Conservation (phyloP, 129 eudicot species). For the Escallonia herrerae region DNA sequence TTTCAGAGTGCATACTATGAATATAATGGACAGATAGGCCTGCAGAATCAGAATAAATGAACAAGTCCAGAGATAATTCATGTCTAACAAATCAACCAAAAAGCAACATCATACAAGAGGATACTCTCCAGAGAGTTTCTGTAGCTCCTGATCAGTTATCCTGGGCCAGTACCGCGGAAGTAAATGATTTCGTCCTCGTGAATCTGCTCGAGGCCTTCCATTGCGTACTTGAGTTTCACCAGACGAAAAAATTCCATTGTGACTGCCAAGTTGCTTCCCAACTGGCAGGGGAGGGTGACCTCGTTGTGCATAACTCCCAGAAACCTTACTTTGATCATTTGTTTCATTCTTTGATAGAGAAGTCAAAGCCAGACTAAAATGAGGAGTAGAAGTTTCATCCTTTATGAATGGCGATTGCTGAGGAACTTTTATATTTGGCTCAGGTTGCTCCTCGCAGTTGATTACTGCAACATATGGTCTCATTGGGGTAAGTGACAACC, state of each 20-base stretch:
- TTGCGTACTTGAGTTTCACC: constrained; percentile 33
- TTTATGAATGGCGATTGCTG: constrained; percentile 26
- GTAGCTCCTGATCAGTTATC: constrained; percentile 62
- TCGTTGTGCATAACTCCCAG: constrained; percentile 29
- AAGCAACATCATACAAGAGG: constrained; percentile 21
- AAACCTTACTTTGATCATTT: constrained; percentile 23
- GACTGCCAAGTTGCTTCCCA: constrained; percentile 26
- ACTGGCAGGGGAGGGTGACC: constrained; percentile 16
- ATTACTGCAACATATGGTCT: constrained; percentile 32
- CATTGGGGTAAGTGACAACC: constrained; percentile 8
- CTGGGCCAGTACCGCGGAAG: constrained; percentile 48
- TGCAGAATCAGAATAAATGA: too few species aligned
- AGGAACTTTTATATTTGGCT: constrained; percentile 18
- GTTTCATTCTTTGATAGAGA: constrained; percentile 23
- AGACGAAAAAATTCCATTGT: constrained; percentile 32
- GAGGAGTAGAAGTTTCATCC: constrained; percentile 24
- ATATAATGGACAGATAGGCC: too few species aligned
- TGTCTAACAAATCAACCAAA: not conserved
- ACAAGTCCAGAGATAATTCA: too few species aligned
- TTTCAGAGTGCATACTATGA: too few species aligned
- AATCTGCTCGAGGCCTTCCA: constrained; percentile 38
- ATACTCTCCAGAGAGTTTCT: constrained; percentile 62
- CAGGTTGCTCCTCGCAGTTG: constrained; percentile 35
- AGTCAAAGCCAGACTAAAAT: constrained; percentile 28
- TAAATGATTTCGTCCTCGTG: constrained; percentile 33